Conservation (phyloP, 805 yeast species). For the Pichia gijzeniarum region DNA sequence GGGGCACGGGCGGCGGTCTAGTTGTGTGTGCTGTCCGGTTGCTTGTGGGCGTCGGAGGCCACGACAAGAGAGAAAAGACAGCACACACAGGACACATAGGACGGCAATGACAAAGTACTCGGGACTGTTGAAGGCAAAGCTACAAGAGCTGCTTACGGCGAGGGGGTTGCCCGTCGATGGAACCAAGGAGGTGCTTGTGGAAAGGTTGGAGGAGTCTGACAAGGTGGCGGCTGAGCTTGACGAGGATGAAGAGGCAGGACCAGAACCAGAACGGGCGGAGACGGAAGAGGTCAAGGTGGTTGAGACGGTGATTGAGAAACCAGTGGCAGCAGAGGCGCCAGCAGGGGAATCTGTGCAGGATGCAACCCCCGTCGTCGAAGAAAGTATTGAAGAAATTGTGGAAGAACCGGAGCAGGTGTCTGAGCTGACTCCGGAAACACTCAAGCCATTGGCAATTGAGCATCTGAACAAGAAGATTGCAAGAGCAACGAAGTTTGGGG, state of each 20-base stretch:
- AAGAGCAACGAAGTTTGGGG: constrained; percentile 76
- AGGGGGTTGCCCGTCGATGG: constrained; percentile 68
- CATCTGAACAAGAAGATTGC: constrained; percentile 58
- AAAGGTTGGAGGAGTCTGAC: constrained; percentile 57
- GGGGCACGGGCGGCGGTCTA: not conserved
- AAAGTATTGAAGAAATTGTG: not conserved
- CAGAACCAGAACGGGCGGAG: not conserved
- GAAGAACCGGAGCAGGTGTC: not conserved
- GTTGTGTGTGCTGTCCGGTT: too few relatives aligned
- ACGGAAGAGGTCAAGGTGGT: not conserved
- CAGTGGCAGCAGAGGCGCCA: constrained; percentile 12
- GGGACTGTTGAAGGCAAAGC: constrained; percentile 74
- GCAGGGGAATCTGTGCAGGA: constrained; percentile 16
- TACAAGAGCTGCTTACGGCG: constrained; percentile 67
- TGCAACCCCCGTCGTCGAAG: constrained; percentile 7
- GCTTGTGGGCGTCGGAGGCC: too few relatives aligned
- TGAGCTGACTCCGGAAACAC: constrained; percentile 56
- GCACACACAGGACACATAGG: too few relatives aligned
- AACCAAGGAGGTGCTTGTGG: constrained; percentile 70
- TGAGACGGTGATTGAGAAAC: not conserved
- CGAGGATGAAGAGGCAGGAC: constrained; percentile 14
- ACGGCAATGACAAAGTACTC: constrained; percentile 55
- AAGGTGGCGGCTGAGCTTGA: constrained; percentile 28
- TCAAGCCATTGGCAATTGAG: constrained; percentile 61
- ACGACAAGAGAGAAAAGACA: too few relatives aligned